A percentile compares a stretch with the other conserved stretches of the same genome.
Conservation (phyloP, 441 rosid species). For the Adansonia gregorii region DNA sequence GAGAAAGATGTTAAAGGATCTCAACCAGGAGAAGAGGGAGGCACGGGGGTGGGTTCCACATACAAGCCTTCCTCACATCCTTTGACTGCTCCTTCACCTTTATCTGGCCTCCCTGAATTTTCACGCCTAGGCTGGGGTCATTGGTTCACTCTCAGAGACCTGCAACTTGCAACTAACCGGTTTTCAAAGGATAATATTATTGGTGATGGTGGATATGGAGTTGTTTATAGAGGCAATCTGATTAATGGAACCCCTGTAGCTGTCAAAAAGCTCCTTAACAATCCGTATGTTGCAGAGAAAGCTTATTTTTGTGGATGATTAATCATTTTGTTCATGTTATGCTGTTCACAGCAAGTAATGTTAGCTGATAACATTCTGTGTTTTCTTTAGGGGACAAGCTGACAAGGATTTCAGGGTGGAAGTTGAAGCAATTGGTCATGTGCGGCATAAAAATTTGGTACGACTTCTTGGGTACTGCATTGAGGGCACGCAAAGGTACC, state of each 20-base stretch:
- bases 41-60: conserved; percentile 29
- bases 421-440: conserved; percentile 84
- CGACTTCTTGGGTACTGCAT: conserved; percentile 81
- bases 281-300: conserved; percentile 51
- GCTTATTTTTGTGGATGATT: neutral
- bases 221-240: conserved; percentile 65
- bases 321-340: conserved; percentile 16
- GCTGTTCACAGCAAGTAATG: conserved; percentile 12
- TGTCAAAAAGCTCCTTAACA: conserved; percentile 74
- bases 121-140: conserved; percentile 83
- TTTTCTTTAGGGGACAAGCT: conserved; percentile 62
- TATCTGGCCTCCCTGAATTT: conserved; percentile 65
- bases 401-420: conserved; percentile 83
- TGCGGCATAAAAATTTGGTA: conserved; percentile 77
- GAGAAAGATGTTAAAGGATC: conserved; percentile 55
- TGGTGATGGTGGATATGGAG: conserved; percentile 85
- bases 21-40: conserved; percentile 47
- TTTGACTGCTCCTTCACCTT: conserved; percentile 57
- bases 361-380: neutral
- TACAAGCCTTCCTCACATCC: conserved; percentile 49
- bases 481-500: conserved; percentile 76
- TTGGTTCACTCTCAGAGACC: conserved; percentile 83
- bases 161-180: conserved; percentile 63
- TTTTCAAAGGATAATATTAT: conserved; percentile 69
- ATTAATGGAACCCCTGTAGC: conserved; percentile 69